These are phyloP conservation scores for Coniosporium tulheliwenetii DNA, from an alignment of 2,329 filamentous ascomycete genomes.

Conservation along the genomic window DNA sequence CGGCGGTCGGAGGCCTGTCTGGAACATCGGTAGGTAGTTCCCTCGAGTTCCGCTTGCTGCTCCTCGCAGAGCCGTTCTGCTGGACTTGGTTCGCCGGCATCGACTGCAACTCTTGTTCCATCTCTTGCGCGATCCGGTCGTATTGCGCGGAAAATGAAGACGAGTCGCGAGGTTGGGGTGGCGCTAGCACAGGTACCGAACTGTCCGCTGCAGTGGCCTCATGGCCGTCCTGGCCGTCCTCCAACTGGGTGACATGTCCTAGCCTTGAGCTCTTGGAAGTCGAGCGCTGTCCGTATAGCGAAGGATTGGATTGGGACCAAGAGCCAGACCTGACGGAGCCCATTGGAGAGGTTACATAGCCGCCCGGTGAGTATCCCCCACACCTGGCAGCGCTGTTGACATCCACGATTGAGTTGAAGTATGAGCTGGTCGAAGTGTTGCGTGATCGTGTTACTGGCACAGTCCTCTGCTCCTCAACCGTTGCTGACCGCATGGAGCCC, in stretches of 20 bases:
- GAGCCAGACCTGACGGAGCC: constrained; percentile 41
- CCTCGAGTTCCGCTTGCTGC: not conserved
- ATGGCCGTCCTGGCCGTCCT: constrained; percentile 9
- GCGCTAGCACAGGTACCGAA: not conserved
- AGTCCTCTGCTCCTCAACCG: constrained; percentile 11
- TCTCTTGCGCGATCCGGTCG: not conserved
- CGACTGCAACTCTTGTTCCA: not conserved
- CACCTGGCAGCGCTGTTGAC: constrained; percentile 50
- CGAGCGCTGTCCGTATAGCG: constrained; percentile 20
- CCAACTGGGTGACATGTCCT: constrained; percentile 23
- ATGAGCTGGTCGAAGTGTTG: constrained; percentile 25
- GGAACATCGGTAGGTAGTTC: constrained; percentile 4
- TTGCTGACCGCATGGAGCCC: constrained; percentile 43
- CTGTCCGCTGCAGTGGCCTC: not conserved
- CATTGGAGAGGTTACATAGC: constrained; percentile 51
- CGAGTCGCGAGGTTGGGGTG: not conserved
- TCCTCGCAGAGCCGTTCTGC: not conserved
- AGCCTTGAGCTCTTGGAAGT: constrained; percentile 23
- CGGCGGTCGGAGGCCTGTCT: constrained; percentile 35
- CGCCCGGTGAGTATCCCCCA: constrained; percentile 55
- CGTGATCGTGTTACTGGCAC: constrained; percentile 17
- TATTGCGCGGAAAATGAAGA: not conserved
- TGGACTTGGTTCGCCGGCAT: not conserved
- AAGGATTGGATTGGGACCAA: constrained; percentile 19
- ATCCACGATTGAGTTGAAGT: constrained; percentile 48